Evolutionary conservation across 2,329 filamentous ascomycete genomes (phyloP).

Genomic region (Xylariaceae sp.): DNA sequence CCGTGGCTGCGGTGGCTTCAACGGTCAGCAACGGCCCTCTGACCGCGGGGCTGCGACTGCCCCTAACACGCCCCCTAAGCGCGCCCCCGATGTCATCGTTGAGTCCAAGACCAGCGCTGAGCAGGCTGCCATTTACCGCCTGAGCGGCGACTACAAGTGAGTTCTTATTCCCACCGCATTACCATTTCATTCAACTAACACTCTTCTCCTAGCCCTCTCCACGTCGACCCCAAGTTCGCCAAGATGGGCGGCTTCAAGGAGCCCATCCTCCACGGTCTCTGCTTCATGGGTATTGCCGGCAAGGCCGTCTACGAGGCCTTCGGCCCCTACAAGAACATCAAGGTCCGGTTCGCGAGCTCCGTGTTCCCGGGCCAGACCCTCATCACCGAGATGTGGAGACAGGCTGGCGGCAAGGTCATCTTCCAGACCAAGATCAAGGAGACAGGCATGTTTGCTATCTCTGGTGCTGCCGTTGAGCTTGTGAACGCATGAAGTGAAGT

Average conservation of each 20-base stretch:
- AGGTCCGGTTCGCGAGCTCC: constrained; percentile 82
- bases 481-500: constrained; percentile 32
- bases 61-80: constrained; percentile 69
- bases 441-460: constrained; percentile 84
- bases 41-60: constrained; percentile 78
- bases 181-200: too few species aligned
- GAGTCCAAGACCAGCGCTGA: constrained; percentile 85
- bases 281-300: constrained; percentile 84
- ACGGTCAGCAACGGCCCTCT: constrained; percentile 68
- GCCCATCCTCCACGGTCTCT: constrained; percentile 95
- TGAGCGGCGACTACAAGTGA: constrained; percentile 87
- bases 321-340: constrained; percentile 82
- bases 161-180: too few species aligned
- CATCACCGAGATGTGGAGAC: constrained; percentile 91
- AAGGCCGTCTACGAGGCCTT: constrained; percentile 86
- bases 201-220: constrained; percentile 77
- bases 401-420: constrained; percentile 58
- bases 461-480: constrained; percentile 72
- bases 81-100: constrained; percentile 72
- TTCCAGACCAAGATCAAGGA: constrained; percentile 90
- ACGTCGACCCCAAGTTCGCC: constrained; percentile 91
- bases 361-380: constrained; percentile 87
- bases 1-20: constrained; percentile 84
- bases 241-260: constrained; percentile 92
- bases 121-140: constrained; percentile 86